phyloP scores from a whole-genome alignment of 176 grass and related monocot genomes.

The Triticum urartu region DNA sequence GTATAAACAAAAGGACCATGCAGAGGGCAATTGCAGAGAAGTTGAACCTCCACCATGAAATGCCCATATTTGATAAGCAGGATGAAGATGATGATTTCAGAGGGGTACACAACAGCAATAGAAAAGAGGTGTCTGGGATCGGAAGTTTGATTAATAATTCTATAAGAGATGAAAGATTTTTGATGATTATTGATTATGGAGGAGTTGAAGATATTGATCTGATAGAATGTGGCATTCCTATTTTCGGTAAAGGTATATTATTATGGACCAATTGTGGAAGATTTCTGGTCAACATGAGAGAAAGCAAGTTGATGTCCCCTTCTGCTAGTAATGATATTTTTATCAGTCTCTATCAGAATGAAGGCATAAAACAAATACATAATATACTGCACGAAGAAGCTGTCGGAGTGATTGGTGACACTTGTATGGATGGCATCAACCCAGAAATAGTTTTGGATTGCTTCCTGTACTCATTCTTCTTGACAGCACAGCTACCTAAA shows the following conservation, averaged over 20 bases:
- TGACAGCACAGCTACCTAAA: background rate
- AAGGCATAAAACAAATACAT: background rate
- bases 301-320: background rate
- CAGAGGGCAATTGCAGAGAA: background rate
- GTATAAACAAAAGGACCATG: slow-evolving; percentile 1
- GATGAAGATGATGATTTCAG: background rate
- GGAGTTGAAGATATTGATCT: background rate
- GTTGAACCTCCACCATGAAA: background rate
- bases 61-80: background rate
- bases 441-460: background rate
- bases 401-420: background rate
- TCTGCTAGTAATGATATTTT: too few relatives aligned
- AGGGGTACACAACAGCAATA: background rate
- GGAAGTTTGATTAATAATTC: background rate
- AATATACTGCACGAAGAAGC: background rate
- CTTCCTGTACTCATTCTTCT: background rate
- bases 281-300: background rate
- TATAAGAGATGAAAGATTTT: background rate
- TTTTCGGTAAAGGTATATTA: background rate
- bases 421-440: background rate
- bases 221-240: background rate
- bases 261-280: background rate
- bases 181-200: background rate
- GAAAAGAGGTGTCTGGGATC: background rate
- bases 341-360: too few relatives aligned